Base-by-base conservation (phyloP, 2,329 filamentous ascomycete species). In the Pleomassaria siparia region DNA sequence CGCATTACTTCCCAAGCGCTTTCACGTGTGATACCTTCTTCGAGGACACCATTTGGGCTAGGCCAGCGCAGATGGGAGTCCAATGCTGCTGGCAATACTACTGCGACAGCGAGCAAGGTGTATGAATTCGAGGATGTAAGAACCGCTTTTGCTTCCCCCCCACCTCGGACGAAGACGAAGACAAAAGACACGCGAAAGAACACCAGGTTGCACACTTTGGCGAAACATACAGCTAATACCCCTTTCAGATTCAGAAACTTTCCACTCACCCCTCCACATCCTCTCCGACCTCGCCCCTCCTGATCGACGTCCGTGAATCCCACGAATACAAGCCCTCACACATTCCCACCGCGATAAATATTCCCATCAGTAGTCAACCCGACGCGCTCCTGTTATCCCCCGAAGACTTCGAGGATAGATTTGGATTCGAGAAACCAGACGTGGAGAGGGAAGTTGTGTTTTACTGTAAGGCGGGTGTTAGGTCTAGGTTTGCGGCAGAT, bases 391-490 rank as follows among this genome's bases (percentile, higher is more conserved):
- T 91, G 70, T 79, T 96, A 7, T 69, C 78, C 0, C 77, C 80
- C 0, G 87, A 89, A 11, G 91, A 96, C 54, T 97, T 97, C 65
- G 81, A 88, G 65, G 88, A 90, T 50, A 76, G 86, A 13, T 91
- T 90, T 71, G 91, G 90, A 3, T 95, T 88, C 64, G 74, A 79
- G 49, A 87, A 89, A 51, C 91, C 86, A 0, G 60, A 62, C 2
- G 75, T 75, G 50, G 77, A 82, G 36, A 62, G 69, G 40, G 70
- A 76, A 50, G 60, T 96, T 12, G 79, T 97, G 3, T 94, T 97
- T 63, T 97, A 96, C 72, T 99, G 94, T 74, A 95, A 90, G 75
- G 86, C 91, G 0, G 94, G 94, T 2, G 89, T 97, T 54, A 79
- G 94, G 66, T 90, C 89, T 59, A 77, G 79, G 37, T 82, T 88